Base-by-base conservation (phyloP, 2,329 filamentous ascomycete species). In the Epichloe sibirici region DNA sequence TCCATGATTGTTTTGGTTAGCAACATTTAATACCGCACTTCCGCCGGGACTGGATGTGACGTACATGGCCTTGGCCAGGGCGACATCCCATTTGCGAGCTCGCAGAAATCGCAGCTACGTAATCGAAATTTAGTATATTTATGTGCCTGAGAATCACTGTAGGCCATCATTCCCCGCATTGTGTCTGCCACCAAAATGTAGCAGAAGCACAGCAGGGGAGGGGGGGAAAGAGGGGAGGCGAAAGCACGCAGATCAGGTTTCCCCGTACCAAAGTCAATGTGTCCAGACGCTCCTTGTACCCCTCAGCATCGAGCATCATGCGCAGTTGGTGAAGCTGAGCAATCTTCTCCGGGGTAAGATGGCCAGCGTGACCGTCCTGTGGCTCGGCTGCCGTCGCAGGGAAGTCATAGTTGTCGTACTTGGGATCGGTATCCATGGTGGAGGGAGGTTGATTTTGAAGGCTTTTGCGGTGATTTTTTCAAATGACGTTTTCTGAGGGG, bases 321-420 rank as follows among this genome's bases (percentile, higher is more conserved):
- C 93, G 84, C 67, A 98, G 77, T 77, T 96, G 88, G 65, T 82
- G 74, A 47, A 97, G 85, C 73, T 91, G 85, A 51, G 89, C 90
- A 79, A 95, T 86, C 75, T 97, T 90, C 69, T 87, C 80, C 53
- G 82, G 76, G 52, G 85, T 93, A 63, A 94, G 86, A 71, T 94
- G 82, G 66, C 93, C 93, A 57, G 91, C 85, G 70, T 96, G 90
- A 59, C 93, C 93, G 62, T 76, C 74, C 66, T 84, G 80, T 46
- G 78, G 68, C 60, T 81, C 80, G 52, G 86, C 80, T 46, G 88
- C 82, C 57, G 80, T 85, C 58, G 84, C 88, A 57, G 93, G 93
- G 75, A 81, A 97, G 71, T 96, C 90, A 72, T 93, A 97, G 75
- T 94, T 70, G 74, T 97, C 93, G 77, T 97, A 95, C 74, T 95